phyloP scores from a whole-genome alignment of 805 yeast genomes.

The Grigorovia transvaalensis region DNA sequence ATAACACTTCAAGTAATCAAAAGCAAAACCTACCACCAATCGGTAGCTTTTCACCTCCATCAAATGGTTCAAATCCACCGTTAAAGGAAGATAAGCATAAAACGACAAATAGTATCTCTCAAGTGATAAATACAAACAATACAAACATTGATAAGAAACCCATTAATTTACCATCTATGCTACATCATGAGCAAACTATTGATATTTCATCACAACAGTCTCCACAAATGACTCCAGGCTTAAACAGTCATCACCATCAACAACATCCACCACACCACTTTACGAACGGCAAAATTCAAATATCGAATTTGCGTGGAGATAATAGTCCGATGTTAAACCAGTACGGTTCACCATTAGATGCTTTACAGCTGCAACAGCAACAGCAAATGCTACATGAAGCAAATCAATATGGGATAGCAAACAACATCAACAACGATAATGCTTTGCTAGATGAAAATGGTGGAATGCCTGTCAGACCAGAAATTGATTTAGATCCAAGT shows the following conservation, averaged over 20 bases:
- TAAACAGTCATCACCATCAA: background rate
- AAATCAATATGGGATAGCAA: slow-evolving; percentile 4
- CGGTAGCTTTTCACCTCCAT: slow-evolving; percentile 31
- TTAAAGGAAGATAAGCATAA: slow-evolving; percentile 8
- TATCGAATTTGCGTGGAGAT: slow-evolving; percentile 24
- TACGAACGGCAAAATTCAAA: slow-evolving; percentile 25
- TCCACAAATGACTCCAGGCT: background rate
- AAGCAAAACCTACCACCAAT: slow-evolving; percentile 28
- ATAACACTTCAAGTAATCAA: background rate
- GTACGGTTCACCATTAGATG: background rate
- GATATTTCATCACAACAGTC: background rate
- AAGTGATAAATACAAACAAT: background rate
- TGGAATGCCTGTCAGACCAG: slow-evolving; percentile 28
- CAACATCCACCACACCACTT: slow-evolving; percentile 11
- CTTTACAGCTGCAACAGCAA: slow-evolving; percentile 8
- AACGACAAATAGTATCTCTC: background rate
- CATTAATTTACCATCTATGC: slow-evolving; percentile 20
- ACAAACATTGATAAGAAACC: background rate
- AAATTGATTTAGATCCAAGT: slow-evolving; percentile 45
- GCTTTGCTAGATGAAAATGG: slow-evolving; percentile 5
- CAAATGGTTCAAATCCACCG: slow-evolving; percentile 20
- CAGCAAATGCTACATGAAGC: slow-evolving; percentile 1
- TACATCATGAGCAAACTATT: slow-evolving; percentile 11
- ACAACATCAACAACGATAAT: background rate
- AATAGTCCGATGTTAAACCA: slow-evolving; percentile 6